These are phyloP conservation scores for Chaetothyriales sp. DNA, from an alignment of 2,329 filamentous ascomycete species.

Conservation along the genomic window DNA sequence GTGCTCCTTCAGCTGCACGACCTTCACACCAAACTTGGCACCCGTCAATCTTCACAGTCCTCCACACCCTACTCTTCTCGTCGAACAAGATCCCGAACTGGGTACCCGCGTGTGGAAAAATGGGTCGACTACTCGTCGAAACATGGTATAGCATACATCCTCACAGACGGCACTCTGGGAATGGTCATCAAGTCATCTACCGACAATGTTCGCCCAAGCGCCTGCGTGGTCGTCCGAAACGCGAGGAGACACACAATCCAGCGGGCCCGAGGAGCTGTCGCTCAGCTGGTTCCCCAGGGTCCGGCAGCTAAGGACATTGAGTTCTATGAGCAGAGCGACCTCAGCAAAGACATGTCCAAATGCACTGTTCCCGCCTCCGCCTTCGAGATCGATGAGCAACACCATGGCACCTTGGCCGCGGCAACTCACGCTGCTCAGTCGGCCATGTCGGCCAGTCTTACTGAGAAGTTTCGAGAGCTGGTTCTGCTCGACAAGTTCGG, in stretches of 20 bases:
- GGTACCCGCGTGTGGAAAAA: conserved; percentile 35
- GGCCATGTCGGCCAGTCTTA: conserved; percentile 23
- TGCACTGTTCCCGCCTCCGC: conserved; percentile 26
- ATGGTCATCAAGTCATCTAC: conserved; percentile 32
- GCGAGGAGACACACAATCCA: conserved; percentile 32
- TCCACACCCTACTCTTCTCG: background rate
- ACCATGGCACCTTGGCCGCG: conserved; percentile 8
- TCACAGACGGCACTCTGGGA: conserved; percentile 36
- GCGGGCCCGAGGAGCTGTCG: conserved; percentile 27
- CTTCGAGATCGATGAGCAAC: conserved; percentile 20
- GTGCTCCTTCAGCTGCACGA: background rate
- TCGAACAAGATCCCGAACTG: conserved; percentile 5
- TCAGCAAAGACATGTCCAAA: conserved; percentile 26
- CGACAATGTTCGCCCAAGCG: conserved; percentile 29
- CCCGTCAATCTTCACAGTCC: background rate
- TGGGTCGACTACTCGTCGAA: conserved; percentile 40
- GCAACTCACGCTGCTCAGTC: conserved; percentile 15
- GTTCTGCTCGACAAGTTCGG: conserved; percentile 36
- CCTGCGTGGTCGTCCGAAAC: conserved; percentile 31
- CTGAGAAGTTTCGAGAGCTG: conserved; percentile 34
- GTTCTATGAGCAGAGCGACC: conserved; percentile 32
- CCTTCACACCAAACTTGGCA: conserved; percentile 3
- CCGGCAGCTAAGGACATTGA: conserved; percentile 24
- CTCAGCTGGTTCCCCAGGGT: conserved; percentile 30
- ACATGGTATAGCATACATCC: conserved; percentile 36